Evolutionary conservation across 2,329 filamentous ascomycete species (phyloP).

Genomic region (Trichoderma koningiopsis): DNA sequence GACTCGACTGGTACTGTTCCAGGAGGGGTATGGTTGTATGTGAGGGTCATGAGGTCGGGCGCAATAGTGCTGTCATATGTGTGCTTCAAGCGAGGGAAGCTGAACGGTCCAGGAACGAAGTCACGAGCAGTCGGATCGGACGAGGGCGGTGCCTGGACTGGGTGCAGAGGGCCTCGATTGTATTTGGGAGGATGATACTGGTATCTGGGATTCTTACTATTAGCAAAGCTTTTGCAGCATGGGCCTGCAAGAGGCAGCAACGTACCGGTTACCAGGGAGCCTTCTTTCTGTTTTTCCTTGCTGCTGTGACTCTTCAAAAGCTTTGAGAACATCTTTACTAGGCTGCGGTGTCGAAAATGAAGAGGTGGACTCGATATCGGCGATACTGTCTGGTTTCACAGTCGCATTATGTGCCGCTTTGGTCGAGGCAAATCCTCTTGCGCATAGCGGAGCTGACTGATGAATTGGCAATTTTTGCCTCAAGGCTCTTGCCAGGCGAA

Average conservation of each 20-base stretch:
- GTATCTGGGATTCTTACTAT: slow-evolving; percentile 63
- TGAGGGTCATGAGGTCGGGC: slow-evolving; percentile 83
- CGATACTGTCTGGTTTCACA: slow-evolving; percentile 37
- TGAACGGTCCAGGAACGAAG: slow-evolving; percentile 90
- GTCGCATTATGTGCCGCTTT: slow-evolving; percentile 41
- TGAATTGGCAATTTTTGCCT: slow-evolving; percentile 36
- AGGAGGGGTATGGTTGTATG: slow-evolving; percentile 83
- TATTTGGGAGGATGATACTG: slow-evolving; percentile 94
- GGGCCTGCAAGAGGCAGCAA: slow-evolving; percentile 14
- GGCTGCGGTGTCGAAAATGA: slow-evolving; percentile 49
- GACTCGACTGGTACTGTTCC: slow-evolving; percentile 61
- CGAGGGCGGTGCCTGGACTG: slow-evolving; percentile 82
- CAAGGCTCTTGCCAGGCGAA: slow-evolving; percentile 41
- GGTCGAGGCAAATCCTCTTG: slow-evolving; percentile 51
- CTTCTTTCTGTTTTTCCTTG: slow-evolving; percentile 39
- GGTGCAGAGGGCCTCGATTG: slow-evolving; percentile 90
- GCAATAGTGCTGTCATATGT: slow-evolving; percentile 87
- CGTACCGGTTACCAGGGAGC: slow-evolving; percentile 53
- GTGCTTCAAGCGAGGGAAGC: slow-evolving; percentile 81
- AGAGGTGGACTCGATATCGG: slow-evolving; percentile 55
- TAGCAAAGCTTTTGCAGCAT: not conserved
- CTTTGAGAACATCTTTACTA: slow-evolving; percentile 42
- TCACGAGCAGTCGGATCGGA: slow-evolving; percentile 86
- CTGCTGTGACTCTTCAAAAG: slow-evolving; percentile 46
- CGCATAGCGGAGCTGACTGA: slow-evolving; percentile 32